Evolutionary conservation across 805 yeast species (phyloP), one percentile per base, ranked within the genome.

Genomic region (Metschnikowia anglica): DNA sequence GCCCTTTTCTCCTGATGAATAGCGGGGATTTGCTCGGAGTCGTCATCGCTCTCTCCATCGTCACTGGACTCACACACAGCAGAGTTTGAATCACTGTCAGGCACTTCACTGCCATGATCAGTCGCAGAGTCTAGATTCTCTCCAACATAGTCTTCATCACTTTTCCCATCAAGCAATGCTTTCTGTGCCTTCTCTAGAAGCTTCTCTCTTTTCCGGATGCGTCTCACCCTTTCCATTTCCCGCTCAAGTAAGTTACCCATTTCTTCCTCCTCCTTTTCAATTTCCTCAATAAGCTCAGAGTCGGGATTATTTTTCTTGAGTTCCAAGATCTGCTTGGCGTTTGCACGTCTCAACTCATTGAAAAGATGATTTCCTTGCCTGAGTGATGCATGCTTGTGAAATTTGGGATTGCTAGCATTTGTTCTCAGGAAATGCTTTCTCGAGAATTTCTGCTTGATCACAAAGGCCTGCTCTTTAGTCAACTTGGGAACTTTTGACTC

Each of bases 211-310:
- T 65, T 66, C 34, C 79, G 66, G 23, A 77, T 67, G 15, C 66
- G 66, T 38, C 69, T 59, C 12, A 66, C 76, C 49, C 81, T 67
- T 43, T 72, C 72, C 47, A 76, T 70, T 54, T 77, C 81, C 44
- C 75, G 66, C 49, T 77, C 77, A 50, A 79, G 63, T 31, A 71
- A 59, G 9, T 65, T 58, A 5, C 70, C 73, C 74, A 70, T 68
- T 19, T 63, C 62, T 35, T 68, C 74, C 32, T 70, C 76, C 37
- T 70, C 74, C 47, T 63, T 61, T 37, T 70, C 73, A 29, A 68
- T 59, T 40, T 68, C 73, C 34, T 65, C 63, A 10, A 61, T 43
- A 16, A 59, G 50, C 21, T 60, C 63, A n/a, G 55, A 46, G 33
- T 64, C 60, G 4, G 54, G 54, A 34, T 58, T 52, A 24, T 41